Evolutionary conservation across 2,329 filamentous ascomycete species (phyloP), one percentile per base, ranked within the genome.

Genomic region (Pseudonectria buxi): DNA sequence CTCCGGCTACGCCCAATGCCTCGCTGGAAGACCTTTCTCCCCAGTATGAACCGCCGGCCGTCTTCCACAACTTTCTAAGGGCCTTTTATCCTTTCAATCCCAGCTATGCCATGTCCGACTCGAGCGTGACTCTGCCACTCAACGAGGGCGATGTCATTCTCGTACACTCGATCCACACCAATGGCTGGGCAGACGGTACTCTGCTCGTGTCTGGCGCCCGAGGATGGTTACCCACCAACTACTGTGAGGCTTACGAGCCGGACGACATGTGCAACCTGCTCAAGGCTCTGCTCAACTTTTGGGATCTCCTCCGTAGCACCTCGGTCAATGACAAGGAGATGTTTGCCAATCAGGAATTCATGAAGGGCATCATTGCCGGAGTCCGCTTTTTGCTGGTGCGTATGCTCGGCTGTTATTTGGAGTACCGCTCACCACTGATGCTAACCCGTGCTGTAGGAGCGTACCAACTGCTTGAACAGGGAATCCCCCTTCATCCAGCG

Each of bases 161-260:
- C 39, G 84, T 98, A 14, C 92, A 98, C 61, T 95, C 92, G 4
- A 86, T 96, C 47, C 92, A 98, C 62, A 92, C 87, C 41, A 98
- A 96, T 65, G 92, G 92, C 49, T 98, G 92, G 92, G 92, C 92
- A 24, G 92, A 98, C 59, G 92, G 92, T 33, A 98, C 92, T 1
- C 69, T 95, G 27, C 66, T 98, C 42, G 75, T 83, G 15, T 86
- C 88, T 3, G 90, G 90, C 16, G 83, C 84, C 33, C 76, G 92
- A 49, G 92, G 92, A 44, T 98, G 92, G 92, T 69, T 98, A 41
- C 92, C 92, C 3, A 98, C 92, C 7, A 98, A 98, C 62, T 98
- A 96, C 60, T 98, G 92, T 67, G 89, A 95, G 57, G 76, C 86
- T 9, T 98, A 95, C 58, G 86, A 95, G 47, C 87, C 90, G 30